Percentiles rank a stretch among this genome's conserved stretches.
Evolutionary conservation across 768 basidiomycete species (phyloP).

Genomic region (Termitomyces sp.): DNA sequence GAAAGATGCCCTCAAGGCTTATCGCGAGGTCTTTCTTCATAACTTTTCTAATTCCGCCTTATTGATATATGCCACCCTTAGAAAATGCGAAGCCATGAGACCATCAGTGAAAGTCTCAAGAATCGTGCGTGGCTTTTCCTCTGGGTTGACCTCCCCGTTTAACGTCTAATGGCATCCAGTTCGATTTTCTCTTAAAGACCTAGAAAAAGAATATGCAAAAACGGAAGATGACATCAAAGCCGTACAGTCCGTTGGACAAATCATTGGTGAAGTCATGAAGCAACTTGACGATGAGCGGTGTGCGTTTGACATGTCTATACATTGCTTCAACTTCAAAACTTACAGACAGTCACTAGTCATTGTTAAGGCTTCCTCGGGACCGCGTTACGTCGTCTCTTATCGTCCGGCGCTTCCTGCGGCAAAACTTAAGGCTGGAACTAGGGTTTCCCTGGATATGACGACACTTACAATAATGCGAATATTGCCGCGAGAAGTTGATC

Average conservation of each 20-base stretch:
- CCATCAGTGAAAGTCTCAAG: conserved; percentile 83
- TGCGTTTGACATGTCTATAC: conserved; percentile 63
- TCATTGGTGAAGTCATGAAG: conserved; percentile 98
- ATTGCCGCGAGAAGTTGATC: conserved; percentile 94
- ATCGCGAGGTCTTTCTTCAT: conserved; percentile 54
- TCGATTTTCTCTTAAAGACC: conserved; percentile 82
- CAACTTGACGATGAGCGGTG: conserved; percentile 97
- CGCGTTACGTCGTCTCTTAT: conserved; percentile 97
- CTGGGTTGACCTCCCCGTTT: background rate
- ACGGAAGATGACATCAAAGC: conserved; percentile 99
- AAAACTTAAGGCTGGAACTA: conserved; percentile 89
- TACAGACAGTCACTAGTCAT: conserved; percentile 55
- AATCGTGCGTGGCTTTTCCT: conserved; percentile 53
- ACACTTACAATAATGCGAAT: conserved; percentile 99
- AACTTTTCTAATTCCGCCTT: background rate
- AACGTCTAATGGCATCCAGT: conserved; percentile 39
- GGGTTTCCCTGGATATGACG: conserved; percentile 99
- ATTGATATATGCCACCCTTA: conserved; percentile 25
- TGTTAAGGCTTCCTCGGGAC: conserved; percentile 97
- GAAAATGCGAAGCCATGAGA: conserved; percentile 95
- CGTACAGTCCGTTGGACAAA: conserved; percentile 97
- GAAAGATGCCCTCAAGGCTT: conserved; percentile 67
- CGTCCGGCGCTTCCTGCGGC: conserved; percentile 86
- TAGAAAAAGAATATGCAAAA: conserved; percentile 88
- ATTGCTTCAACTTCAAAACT: background rate